phyloP scores from a whole-genome alignment of 2,329 filamentous ascomycete species.

The Aspergillus ustus region DNA sequence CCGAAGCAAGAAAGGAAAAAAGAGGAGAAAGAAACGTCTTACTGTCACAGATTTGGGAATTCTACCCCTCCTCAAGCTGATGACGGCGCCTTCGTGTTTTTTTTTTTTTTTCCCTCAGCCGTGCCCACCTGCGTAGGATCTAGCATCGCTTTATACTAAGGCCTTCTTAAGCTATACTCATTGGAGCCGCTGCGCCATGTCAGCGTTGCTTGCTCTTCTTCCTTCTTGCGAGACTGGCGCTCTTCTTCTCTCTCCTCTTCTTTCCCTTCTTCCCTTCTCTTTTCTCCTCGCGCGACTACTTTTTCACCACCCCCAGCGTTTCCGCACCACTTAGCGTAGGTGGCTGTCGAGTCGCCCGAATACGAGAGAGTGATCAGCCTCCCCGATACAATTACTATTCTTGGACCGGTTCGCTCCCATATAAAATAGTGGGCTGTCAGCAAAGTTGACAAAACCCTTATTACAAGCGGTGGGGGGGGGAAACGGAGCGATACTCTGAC shows the following conservation, averaged over 20 bases:
- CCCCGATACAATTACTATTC: background rate
- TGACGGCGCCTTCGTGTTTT: background rate
- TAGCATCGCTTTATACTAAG: slow-evolving; percentile 5
- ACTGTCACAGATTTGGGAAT: background rate
- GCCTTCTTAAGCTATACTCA: slow-evolving; percentile 1
- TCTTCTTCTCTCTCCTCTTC: slow-evolving; percentile 1
- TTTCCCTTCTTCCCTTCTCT: background rate
- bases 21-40: slow-evolving; percentile 4
- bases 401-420: background rate
- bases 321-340: background rate
- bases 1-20: background rate
- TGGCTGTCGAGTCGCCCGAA: background rate
- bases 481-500: background rate
- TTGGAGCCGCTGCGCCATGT: slow-evolving; percentile 29
- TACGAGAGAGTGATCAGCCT: slow-evolving; percentile 4
- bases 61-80: slow-evolving; percentile 6
- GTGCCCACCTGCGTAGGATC: slow-evolving; percentile 2
- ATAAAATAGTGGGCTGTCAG: background rate
- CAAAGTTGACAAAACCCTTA: background rate
- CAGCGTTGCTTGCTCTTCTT: slow-evolving; percentile 20
- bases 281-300: background rate
- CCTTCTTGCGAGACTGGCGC: background rate
- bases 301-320: background rate
- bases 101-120: slow-evolving; percentile 1
- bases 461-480: slow-evolving; percentile 4